Base-by-base conservation (phyloP, 208 protist species). In the Vickermania spadyakhi region DNA sequence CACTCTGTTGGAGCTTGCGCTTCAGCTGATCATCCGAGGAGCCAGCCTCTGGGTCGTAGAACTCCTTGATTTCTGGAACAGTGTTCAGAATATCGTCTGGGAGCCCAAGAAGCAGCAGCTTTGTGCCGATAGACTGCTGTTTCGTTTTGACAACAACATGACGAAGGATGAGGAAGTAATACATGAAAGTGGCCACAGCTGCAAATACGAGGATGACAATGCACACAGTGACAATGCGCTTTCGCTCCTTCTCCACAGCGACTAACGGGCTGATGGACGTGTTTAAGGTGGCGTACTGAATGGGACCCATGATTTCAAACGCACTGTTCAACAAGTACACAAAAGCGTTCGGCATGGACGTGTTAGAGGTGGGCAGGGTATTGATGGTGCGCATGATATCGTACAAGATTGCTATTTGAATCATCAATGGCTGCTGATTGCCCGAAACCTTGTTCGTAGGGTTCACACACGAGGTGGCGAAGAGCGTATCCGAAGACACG, bases 1-100 rank as follows among this genome's bases (percentile, higher is more conserved):
- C 75, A 36, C 64, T 73, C 58, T 77, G 71, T 52, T 75, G 71
- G 21, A 79, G 25, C 27, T 74, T 64, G 28, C 66, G 50, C 66
- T 79, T 78, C 31, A 79, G 62, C 62, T 77, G 64, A 22, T 77
- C 72, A 41, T 75, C 61, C 2, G 36, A 52, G 28, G 51, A 49
- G 45, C 67, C 56, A 18, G 49, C 51, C n/a, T 72, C 68, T 21
- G 56, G 28, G 53, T 57, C 53, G 56, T 70, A 77, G 56, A 70
- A 75, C 51, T 73, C 66, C 27, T 55, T 61, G 29, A 77, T 73
- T 67, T 77, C 66, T 11, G 72, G 72, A 2, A 69, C 61, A 7
- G 58, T 69, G 45, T 69, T 63, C 2, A 62, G 57, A 3, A 77
- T 62, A 21, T 70, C 68, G 2, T 64, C 49, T 4, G 72, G 72